Base-by-base conservation (phyloP, 2,329 filamentous ascomycete species). In the Trichoderma polysporum region DNA sequence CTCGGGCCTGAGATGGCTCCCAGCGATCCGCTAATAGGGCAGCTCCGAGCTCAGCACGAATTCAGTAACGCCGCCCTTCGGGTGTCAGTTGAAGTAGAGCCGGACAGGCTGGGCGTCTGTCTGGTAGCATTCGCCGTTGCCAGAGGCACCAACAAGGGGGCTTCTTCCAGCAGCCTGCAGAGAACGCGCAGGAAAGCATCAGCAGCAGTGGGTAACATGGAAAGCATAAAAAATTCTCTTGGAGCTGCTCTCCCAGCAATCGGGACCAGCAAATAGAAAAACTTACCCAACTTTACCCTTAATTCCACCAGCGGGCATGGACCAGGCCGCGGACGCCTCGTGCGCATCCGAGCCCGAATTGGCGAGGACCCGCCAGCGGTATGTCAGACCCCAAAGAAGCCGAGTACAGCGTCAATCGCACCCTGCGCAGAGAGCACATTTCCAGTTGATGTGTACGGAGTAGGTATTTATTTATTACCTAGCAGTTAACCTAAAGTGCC, bases 21-120 rank as follows among this genome's bases (percentile, higher is more conserved):
- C 33, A 35, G 33, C 57, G 41, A 60, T 60, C 57, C 57, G 57
- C 57, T 60, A 25, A 50, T 60, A 60, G 41, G 57, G 57, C 57
- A 49, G 57, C 31, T 49, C 57, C 57, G 53, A 19, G 19, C 29
- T 29, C 22, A 17, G 19, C 33, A 57, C 53, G 53, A 57, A 22
- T 39, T n/a, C 27, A 49, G 41, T 12, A 49, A 49, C 57, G 57
- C 57, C 57, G 57, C 41, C 39, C 19, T 13, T 52, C 49, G 49
- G 49, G 49, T 31, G 49, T 37, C 31, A 31, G 25, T 19, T n/a
- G 15, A 19, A 19, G 17, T 22, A 9, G 19, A 10, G 50, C 6
- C 17, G 27, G 29, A 25, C n/a, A 47, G 19, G n/a, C n/a, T n/a
- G n/a, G n/a, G n/a, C n/a, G n/a, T n/a, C n/a, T n/a, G n/a, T n/a